phyloP scores from a whole-genome alignment of 768 basidiomycete genomes.

The Podaxis rugospora region DNA sequence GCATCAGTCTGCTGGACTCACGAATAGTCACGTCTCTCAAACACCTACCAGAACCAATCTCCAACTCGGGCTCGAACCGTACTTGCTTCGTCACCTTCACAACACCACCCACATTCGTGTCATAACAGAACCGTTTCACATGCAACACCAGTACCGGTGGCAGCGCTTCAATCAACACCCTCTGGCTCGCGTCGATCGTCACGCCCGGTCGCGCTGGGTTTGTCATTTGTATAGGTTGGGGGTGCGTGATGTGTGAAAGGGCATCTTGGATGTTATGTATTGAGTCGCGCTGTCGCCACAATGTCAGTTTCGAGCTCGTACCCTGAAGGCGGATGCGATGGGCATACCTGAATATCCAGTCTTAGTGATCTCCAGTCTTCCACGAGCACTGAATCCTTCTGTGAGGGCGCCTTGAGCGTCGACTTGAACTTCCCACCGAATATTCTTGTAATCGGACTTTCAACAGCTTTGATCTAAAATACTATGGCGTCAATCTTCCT shows the following conservation, averaged over 20 bases:
- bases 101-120: conserved; percentile 66
- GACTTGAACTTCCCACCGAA: conserved; percentile 93
- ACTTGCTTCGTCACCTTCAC: conserved; percentile 86
- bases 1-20: neutral
- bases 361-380: conserved; percentile 91
- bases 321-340: neutral
- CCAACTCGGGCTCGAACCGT: conserved; percentile 70
- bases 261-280: conserved; percentile 83
- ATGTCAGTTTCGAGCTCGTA: neutral
- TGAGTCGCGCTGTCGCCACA: conserved; percentile 50
- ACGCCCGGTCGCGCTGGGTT: conserved; percentile 50
- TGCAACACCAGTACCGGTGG: conserved; percentile 86
- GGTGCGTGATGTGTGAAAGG: conserved; percentile 67
- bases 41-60: conserved; percentile 61
- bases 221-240: conserved; percentile 76
- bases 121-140: conserved; percentile 89
- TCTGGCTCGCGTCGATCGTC: conserved; percentile 63
- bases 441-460: conserved; percentile 86
- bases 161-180: conserved; percentile 69
- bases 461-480: conserved; percentile 65
- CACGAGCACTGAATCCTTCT: conserved; percentile 81
- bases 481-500: neutral
- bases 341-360: conserved; percentile 79
- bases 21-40: neutral
- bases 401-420: conserved; percentile 72